These are phyloP conservation scores for Arthrobotrys conoides DNA, from an alignment of 2,329 filamentous ascomycete genomes.

Conservation along the genomic window DNA sequence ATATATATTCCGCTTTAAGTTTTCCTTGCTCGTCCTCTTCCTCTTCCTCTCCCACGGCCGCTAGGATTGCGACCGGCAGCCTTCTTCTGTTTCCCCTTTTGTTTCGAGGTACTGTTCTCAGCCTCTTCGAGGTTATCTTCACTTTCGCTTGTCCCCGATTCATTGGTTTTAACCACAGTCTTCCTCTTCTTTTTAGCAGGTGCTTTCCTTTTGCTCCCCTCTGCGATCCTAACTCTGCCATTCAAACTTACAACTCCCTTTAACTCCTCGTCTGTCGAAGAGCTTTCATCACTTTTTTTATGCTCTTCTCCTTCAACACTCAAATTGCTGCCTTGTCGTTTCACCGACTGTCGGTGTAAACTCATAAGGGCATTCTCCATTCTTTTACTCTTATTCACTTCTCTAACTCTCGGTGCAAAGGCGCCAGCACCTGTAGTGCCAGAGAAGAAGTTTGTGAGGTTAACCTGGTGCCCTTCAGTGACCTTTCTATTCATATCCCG, in stretches of 20 bases:
- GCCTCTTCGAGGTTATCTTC: conserved; percentile 61
- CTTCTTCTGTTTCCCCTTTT: conserved; percentile 36
- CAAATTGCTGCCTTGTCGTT: conserved; percentile 64
- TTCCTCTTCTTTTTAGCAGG: conserved; percentile 56
- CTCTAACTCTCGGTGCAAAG: conserved; percentile 78
- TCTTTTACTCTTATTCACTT: conserved; percentile 77
- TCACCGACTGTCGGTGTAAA: conserved; percentile 69
- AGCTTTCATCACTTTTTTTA: conserved; percentile 58
- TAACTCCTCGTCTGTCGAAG: conserved; percentile 49
- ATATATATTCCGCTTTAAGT: neutral
- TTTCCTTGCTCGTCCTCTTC: conserved; percentile 30
- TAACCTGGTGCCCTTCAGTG: conserved; percentile 91
- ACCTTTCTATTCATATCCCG: conserved; percentile 92
- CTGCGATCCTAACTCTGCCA: conserved; percentile 41
- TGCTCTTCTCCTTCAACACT: conserved; percentile 62
- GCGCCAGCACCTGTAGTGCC: conserved; percentile 79
- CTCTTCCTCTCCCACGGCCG: conserved; percentile 33
- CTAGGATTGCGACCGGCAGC: conserved; percentile 36
- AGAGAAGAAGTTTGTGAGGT: conserved; percentile 93
- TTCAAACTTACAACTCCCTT: conserved; percentile 55
- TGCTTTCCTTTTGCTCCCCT: conserved; percentile 14
- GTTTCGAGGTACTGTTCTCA: conserved; percentile 15
- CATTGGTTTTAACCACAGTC: conserved; percentile 1
- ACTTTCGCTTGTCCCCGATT: conserved; percentile 45
- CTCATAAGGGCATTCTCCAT: conserved; percentile 82